These are phyloP conservation scores for Nothophoma quercina DNA, from an alignment of 2,329 filamentous ascomycete genomes.

Conservation along the genomic window DNA sequence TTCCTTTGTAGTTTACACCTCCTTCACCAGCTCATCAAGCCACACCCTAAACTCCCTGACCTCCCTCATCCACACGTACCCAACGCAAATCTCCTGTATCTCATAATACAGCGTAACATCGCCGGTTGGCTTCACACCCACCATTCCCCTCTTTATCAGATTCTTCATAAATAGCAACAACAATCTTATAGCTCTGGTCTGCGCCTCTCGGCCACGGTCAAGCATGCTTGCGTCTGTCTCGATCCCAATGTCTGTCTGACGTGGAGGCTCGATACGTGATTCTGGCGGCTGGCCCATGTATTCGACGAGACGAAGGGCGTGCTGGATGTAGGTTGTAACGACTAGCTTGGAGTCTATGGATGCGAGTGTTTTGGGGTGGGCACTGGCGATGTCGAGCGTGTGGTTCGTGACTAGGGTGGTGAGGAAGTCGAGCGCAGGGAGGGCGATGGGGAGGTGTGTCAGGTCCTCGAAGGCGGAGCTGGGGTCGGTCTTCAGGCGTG, in stretches of 20 bases:
- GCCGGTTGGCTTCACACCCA: constrained; percentile 10
- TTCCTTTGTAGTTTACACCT: too few species aligned
- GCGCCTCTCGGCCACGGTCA: constrained; percentile 45
- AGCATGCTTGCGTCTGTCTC: neutral
- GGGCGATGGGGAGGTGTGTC: constrained; percentile 46
- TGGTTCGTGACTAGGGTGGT: constrained; percentile 45
- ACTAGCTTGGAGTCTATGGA: constrained; percentile 40
- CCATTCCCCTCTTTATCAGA: constrained; percentile 43
- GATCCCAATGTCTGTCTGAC: constrained; percentile 1
- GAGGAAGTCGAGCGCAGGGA: constrained; percentile 49
- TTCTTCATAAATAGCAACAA: constrained; percentile 51
- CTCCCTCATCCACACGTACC: constrained; percentile 52
- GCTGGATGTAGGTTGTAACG: constrained; percentile 49
- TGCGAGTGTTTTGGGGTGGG: too few species aligned
- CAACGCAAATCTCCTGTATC: constrained; percentile 50
- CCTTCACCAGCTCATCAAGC: constrained; percentile 40
- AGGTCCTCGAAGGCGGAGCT: constrained; percentile 36
- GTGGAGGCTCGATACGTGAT: constrained; percentile 2
- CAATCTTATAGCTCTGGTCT: constrained; percentile 46
- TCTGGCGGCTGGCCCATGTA: constrained; percentile 34
- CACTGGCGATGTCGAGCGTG: constrained; percentile 40
- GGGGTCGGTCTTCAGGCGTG: constrained; percentile 31
- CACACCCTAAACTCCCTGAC: constrained; percentile 49
- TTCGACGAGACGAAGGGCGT: constrained; percentile 47
- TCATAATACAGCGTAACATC: constrained; percentile 42